Base-by-base conservation (phyloP, 768 basidiomycete species). In the Mycena amicta region DNA sequence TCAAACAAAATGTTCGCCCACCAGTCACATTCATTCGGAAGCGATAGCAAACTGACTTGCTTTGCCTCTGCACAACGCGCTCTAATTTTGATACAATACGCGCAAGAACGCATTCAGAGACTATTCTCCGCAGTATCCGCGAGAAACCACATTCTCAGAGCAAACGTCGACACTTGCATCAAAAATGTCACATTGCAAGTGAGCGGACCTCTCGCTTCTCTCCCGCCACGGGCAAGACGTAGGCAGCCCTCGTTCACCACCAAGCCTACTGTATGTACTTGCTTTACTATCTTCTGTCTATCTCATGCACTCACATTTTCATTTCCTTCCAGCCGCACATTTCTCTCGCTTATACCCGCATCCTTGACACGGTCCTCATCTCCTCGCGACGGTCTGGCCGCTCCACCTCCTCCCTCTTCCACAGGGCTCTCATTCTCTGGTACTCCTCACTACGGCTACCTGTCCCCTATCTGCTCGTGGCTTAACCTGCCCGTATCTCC, bases 391-490 rank as follows among this genome's bases (percentile, higher is more conserved):
- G 13, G 27, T 3, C 41, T 50, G 46, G 12, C 40, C 22, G 30
- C 41, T 53, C 56, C 50, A n/a, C n/a, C n/a, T n/a, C n/a, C n/a
- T n/a, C n/a, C n/a, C n/a, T n/a, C 6, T 27, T 23, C 27, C 16
- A 16, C 15, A 30, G 37, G 46, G 25, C n/a, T 28, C 41, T 41
- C 37, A 18, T 41, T 23, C 20, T 37, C 51, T 22, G 39, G 45
- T 59, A 16, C 55, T 37, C 23, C 29, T 55, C 43, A n/a, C 49
- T 40, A 29, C 46, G 55, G 33, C 53, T 33, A 45, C 46, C 54
- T 25, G 41, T 37, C 58, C 57, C 62, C 62, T 64, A 59, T 55
- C 50, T 56, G 4, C 39, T 29, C 18, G 25, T 15, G 51, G 39
- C 57, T 26, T 13, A 25, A 28, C 52, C 23, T 50, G 57, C 52